Evolutionary conservation across 2,329 filamentous ascomycete species (phyloP), one percentile per base, ranked within the genome.

Genomic region (Cordyceps farinosa): DNA sequence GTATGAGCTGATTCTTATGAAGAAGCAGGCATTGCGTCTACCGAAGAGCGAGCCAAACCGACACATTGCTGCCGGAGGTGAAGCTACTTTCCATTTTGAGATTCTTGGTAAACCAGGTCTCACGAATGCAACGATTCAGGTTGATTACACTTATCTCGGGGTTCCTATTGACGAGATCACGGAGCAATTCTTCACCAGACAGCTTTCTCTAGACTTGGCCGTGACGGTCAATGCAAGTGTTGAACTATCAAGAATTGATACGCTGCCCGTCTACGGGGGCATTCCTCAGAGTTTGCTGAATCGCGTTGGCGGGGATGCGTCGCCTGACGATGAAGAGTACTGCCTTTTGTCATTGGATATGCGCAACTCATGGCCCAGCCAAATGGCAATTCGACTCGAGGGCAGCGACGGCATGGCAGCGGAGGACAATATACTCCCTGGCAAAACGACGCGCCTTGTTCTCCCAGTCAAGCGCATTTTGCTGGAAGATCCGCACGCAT

Each of bases 141-240:
- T 97, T 64, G 90, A 97, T 75, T 97, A 97, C 72, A 91, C 90
- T 3, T 83, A 90, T 71, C 81, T 97, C n/a, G 91, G 91, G 1
- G 83, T 87, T 38, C 80, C 87, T 5, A 81, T 82, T n/a, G 83
- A 85, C 13, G 86, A 92, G 63, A 78, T 93, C 2, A 82, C 84
- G 30, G 87, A 89, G 42, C 83, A 86, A 40, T 96, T 97, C 71
- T 91, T 92, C 71, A 97, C 93, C 0, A 85, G 93, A 45, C 91
- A 95, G 71, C 83, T 96, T 17, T 88, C 88, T 22, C 80, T 96
- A 34, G 90, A 92, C 15, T 79, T 98, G 63, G 91, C 89, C 0
- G 85, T 97, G 17, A 97, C 94, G 5, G 94, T 98, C 54, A 97
- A 97, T 71, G 90, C 92, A 3, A 95, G 92, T 70, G 82, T 97